Conservation (phyloP, 2,329 filamentous ascomycete species). For the Scleromitrula shiraiana region DNA sequence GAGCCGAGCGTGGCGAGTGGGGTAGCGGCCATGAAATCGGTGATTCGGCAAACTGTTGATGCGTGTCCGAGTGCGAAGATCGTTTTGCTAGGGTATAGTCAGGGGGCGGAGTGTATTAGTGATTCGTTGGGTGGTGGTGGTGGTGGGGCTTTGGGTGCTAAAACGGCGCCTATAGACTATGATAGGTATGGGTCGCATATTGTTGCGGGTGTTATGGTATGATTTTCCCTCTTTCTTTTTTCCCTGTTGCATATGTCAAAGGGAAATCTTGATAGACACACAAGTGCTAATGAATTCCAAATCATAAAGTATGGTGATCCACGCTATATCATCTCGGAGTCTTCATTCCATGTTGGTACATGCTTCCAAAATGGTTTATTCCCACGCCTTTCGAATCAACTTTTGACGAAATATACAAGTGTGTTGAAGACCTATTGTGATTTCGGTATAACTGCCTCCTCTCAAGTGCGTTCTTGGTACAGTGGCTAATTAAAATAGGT, state of each 20-base stretch:
- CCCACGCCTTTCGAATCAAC: background rate
- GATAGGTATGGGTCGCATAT: background rate
- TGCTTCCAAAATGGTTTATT: constrained; percentile 3
- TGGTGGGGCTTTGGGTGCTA: background rate
- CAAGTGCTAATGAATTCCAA: too few species aligned
- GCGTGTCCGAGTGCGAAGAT: background rate
- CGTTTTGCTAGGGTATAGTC: background rate
- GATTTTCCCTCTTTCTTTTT: background rate
- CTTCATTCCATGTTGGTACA: background rate
- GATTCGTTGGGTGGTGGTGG: background rate
- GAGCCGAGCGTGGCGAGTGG: constrained; percentile 1
- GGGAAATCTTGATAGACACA: too few species aligned
- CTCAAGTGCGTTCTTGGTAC: too few species aligned
- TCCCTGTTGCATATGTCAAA: too few species aligned
- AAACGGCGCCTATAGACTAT: background rate
- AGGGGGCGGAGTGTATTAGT: constrained; percentile 3
- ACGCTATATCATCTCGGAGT: background rate
- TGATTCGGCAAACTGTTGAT: background rate
- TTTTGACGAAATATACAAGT: background rate
- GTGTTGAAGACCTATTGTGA: background rate
- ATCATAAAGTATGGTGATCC: too few species aligned
- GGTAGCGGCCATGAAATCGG: background rate
- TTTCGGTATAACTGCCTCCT: too few species aligned
- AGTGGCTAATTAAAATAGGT: too few species aligned
- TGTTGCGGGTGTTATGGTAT: background rate